Conservation (phyloP, 228 moss, liverwort and hornwort species). For the Sphagnum magellanicum region DNA sequence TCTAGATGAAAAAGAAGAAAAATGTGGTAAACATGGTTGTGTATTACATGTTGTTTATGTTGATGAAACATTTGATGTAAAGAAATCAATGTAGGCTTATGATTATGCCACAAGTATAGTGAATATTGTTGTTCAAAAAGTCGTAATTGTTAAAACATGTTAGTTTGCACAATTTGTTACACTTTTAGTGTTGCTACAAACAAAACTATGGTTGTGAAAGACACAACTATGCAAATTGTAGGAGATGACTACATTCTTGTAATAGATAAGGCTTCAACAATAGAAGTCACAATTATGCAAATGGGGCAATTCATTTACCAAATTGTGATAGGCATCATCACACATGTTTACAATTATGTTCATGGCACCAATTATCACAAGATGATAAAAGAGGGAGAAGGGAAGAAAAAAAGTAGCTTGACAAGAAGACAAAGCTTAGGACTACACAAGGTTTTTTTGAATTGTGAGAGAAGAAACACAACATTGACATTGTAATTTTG, state of each 20-base stretch:
- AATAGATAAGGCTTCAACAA: slow-evolving; percentile 11
- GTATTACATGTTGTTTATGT: too few relatives aligned
- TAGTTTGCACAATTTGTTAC: slow-evolving; percentile 12
- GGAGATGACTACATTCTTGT: slow-evolving; percentile 1
- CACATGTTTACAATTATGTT: background rate
- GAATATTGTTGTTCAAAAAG: background rate
- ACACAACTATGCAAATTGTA: background rate
- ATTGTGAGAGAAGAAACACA: too few relatives aligned
- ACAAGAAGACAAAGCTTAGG: too few relatives aligned
- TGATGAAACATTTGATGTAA: background rate
- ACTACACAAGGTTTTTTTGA: too few relatives aligned
- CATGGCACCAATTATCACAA: background rate
- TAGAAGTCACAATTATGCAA: slow-evolving; percentile 9
- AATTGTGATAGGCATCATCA: background rate
- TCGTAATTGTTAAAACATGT: slow-evolving; percentile 13
- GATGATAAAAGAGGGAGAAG: too few relatives aligned
- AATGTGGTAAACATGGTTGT: too few relatives aligned
- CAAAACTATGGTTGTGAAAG: background rate
- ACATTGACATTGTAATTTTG: too few relatives aligned
- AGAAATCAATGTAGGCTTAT: background rate
- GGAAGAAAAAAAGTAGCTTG: too few relatives aligned
- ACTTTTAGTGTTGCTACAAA: background rate
- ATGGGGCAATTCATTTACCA: background rate
- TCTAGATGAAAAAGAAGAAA: too few relatives aligned
- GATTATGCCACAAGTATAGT: slow-evolving; percentile 1